Evolutionary conservation across 306 rosid species (phyloP).

Genomic region (Medicago lupulina): DNA sequence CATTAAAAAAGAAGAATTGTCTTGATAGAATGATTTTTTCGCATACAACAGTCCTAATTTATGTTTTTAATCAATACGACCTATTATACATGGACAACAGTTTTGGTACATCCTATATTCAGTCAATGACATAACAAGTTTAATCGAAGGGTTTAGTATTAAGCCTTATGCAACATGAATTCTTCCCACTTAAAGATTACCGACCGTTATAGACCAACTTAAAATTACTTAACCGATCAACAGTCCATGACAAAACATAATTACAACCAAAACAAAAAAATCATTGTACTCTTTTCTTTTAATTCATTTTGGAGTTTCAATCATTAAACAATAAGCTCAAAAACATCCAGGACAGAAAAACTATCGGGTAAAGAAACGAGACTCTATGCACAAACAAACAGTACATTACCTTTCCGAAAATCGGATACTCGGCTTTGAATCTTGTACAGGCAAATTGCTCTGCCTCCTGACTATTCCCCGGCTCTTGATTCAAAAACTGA

Average conservation of each 20-base stretch:
- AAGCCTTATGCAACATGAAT: slow-evolving; percentile 24
- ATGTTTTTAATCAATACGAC: neutral
- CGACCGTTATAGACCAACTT: neutral
- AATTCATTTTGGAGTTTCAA: slow-evolving; percentile 6
- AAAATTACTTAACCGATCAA: neutral
- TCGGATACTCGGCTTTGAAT: slow-evolving; percentile 87
- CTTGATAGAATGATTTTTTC: neutral
- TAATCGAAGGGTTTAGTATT: neutral
- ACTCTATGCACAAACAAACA: slow-evolving; percentile 9
- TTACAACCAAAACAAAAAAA: neutral
- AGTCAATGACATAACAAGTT: neutral
- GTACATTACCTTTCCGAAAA: slow-evolving; percentile 59
- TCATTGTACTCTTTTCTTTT: neutral
- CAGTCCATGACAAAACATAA: neutral
- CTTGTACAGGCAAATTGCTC: slow-evolving; percentile 78
- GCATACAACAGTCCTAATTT: neutral
- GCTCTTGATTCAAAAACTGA: slow-evolving; percentile 82
- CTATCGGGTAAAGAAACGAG: neutral
- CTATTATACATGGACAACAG: slow-evolving; percentile 4
- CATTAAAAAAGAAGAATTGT: slow-evolving; percentile 1
- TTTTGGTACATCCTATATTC: slow-evolving; percentile 23
- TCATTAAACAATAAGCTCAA: slow-evolving; percentile 3
- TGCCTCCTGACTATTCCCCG: slow-evolving; percentile 64
- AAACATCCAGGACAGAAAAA: neutral
- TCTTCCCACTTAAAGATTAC: slow-evolving; percentile 8